phyloP scores from a whole-genome alignment of 2,329 filamentous ascomycete species.

The Fusarium odoratissimum region DNA sequence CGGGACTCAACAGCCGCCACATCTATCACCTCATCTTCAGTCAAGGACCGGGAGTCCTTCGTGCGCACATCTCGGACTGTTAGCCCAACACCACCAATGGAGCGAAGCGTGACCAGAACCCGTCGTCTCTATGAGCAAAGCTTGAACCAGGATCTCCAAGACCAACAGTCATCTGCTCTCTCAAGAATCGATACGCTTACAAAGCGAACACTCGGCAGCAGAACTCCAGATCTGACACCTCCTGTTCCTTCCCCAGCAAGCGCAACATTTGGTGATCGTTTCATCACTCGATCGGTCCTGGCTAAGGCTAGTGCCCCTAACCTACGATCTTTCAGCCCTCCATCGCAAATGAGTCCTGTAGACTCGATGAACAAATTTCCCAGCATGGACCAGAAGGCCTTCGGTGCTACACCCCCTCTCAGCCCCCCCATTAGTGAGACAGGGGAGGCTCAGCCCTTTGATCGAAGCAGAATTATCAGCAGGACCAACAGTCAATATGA shows the following conservation, averaged over 20 bases:
- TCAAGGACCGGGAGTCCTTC: slow-evolving; percentile 62
- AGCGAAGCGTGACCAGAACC: slow-evolving; percentile 75
- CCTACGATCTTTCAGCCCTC: slow-evolving; percentile 68
- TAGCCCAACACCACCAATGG: slow-evolving; percentile 58
- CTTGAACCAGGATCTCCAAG: slow-evolving; percentile 81
- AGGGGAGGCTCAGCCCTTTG: slow-evolving; percentile 75
- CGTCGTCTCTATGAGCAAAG: slow-evolving; percentile 86
- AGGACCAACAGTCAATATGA: slow-evolving; percentile 79
- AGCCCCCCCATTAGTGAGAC: slow-evolving; percentile 74
- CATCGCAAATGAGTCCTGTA: slow-evolving; percentile 53
- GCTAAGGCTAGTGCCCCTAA: slow-evolving; percentile 76
- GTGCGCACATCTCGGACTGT: slow-evolving; percentile 53
- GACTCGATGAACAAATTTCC: slow-evolving; percentile 55
- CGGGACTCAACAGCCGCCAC: slow-evolving; percentile 89
- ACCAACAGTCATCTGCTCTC: slow-evolving; percentile 81
- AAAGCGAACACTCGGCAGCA: slow-evolving; percentile 63
- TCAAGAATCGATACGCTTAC: slow-evolving; percentile 84
- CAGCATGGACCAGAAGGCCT: slow-evolving; percentile 49
- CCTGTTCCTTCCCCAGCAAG: slow-evolving; percentile 60
- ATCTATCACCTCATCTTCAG: slow-evolving; percentile 71
- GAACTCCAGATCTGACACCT: slow-evolving; percentile 62
- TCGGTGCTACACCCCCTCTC: slow-evolving; percentile 54
- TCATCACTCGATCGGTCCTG: slow-evolving; percentile 58
- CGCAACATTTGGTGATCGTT: slow-evolving; percentile 59
- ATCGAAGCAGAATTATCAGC: slow-evolving; percentile 81